Percentiles rank a stretch among this genome's conserved stretches.
Conservation (phyloP, 2,329 filamentous ascomycete genomes). For the Hymenoscyphus fructigenus region DNA sequence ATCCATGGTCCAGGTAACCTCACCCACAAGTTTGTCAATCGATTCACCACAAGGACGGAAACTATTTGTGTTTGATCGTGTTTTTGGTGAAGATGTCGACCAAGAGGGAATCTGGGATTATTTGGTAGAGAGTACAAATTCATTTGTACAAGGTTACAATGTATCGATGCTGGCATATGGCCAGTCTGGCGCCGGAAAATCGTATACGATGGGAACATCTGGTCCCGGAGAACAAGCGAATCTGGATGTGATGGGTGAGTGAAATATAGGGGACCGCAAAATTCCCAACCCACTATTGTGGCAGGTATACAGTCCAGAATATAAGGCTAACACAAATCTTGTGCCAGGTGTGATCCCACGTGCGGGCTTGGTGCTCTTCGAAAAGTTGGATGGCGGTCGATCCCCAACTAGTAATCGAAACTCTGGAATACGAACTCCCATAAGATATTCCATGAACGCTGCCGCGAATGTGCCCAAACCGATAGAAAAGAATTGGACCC, state of each 20-base stretch:
- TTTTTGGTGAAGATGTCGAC: constrained; percentile 78
- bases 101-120: constrained; percentile 97
- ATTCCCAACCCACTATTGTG: not conserved
- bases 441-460: constrained; percentile 65
- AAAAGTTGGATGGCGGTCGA: constrained; percentile 70
- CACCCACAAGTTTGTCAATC: constrained; percentile 80
- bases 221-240: constrained; percentile 76
- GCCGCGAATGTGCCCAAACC: constrained; percentile 25
- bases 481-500: constrained; percentile 77
- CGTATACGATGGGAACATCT: constrained; percentile 97
- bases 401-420: constrained; percentile 51
- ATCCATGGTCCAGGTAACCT: constrained; percentile 86
- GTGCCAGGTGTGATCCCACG: constrained; percentile 85
- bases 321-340: constrained; percentile 23
- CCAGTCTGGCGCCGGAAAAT: constrained; percentile 96
- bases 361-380: constrained; percentile 82
- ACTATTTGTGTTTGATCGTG: constrained; percentile 93
- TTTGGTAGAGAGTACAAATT: constrained; percentile 80
- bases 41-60: constrained; percentile 92
- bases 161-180: constrained; percentile 96
- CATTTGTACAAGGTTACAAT: constrained; percentile 96
- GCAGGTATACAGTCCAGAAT: not conserved
- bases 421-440: constrained; percentile 75
- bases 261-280: not conserved
- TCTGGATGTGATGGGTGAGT: constrained; percentile 73